Base-by-base conservation (phyloP, 2,329 filamentous ascomycete species). In the Aspergillus sp. region DNA sequence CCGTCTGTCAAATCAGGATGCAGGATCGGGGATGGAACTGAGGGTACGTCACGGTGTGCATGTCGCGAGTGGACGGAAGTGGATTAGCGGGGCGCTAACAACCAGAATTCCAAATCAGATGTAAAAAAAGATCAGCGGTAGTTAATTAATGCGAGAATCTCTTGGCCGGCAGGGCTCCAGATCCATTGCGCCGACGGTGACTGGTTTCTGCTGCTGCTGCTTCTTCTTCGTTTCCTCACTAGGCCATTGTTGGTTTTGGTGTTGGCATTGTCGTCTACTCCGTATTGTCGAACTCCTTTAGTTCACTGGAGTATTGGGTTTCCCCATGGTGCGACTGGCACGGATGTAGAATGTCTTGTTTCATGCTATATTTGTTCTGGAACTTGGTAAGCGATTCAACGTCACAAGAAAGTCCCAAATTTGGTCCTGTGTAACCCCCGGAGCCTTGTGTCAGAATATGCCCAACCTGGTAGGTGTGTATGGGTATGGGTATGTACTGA, bases 51-150 rank as follows among this genome's bases (percentile, higher is more conserved):
- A 63, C 62, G 53, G 55, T 63, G 60, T 25, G 48, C 8, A 54
- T 36, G 10, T 23, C 23, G 25, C 25, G 11, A 51, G 23, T 51
- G 30, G 13, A 23, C 53, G 2, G 19, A 54, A 39, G 25, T 8
- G 56, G 49, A 8, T 39, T 49, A 57, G 47, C 8, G 44, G 17
- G 42, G 13, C 57, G 56, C 63, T 64, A 64, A 54, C 19, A 49
- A 41, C n/a, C 52, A 63, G 61, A 61, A 64, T 64, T 64, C 61
- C 63, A 64, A 64, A 64, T 64, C 63, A 64, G 23, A 38, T 48
- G 49, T 38, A 54, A 38, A 47, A 54, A 38, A 54, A 47, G 57
- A 58, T 58, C 57, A 21, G 57, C 57, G 41, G 17, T 10, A n/a
- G 27, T 50, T 32, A 44, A 54, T 44, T 54, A 44, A 25, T 27